phyloP scores from a whole-genome alignment of 2,329 filamentous ascomycete genomes.

The Zymoseptoria tritici region DNA sequence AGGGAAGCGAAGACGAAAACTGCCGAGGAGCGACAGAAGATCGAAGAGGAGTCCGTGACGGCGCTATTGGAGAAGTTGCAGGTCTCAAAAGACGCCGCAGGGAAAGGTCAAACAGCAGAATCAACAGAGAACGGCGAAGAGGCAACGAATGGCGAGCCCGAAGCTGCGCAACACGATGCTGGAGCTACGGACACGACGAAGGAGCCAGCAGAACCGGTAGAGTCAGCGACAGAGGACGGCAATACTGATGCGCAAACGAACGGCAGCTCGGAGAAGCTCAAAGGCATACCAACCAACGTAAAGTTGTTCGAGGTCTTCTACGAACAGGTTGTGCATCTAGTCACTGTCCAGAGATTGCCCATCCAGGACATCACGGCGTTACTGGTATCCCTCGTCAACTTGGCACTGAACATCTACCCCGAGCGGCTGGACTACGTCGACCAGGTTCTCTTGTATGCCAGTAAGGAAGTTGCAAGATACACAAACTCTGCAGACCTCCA shows the following conservation, averaged over 20 bases:
- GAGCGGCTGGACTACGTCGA: slow-evolving; percentile 90
- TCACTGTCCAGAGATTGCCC: slow-evolving; percentile 81
- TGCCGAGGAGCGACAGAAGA: slow-evolving; percentile 63
- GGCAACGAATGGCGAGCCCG: slow-evolving; percentile 24
- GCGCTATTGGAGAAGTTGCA: slow-evolving; percentile 71
- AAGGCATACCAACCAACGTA: slow-evolving; percentile 64
- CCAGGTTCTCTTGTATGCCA: slow-evolving; percentile 83
- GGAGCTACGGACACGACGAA: slow-evolving; percentile 24
- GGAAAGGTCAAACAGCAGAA: slow-evolving; percentile 16
- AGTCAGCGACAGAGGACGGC: slow-evolving; percentile 21
- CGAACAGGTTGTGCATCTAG: slow-evolving; percentile 85
- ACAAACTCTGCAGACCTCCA: slow-evolving; percentile 94
- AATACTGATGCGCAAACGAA: slow-evolving; percentile 31
- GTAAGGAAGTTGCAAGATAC: slow-evolving; percentile 78
- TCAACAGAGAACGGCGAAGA: slow-evolving; percentile 19
- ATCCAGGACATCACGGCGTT: slow-evolving; percentile 93
- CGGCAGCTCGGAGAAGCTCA: slow-evolving; percentile 38
- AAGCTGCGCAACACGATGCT: slow-evolving; percentile 13
- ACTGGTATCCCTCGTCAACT: slow-evolving; percentile 85
- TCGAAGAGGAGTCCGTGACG: slow-evolving; percentile 76
- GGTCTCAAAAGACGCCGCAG: slow-evolving; percentile 52
- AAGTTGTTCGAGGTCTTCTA: slow-evolving; percentile 97
- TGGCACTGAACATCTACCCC: slow-evolving; percentile 93
- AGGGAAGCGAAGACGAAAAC: slow-evolving; percentile 69
- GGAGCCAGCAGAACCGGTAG: slow-evolving; percentile 9